Evolutionary conservation across 164 flowering plant species (phyloP), one percentile per base, ranked within the genome.

Genomic region (Magnolia kwangsiensis): DNA sequence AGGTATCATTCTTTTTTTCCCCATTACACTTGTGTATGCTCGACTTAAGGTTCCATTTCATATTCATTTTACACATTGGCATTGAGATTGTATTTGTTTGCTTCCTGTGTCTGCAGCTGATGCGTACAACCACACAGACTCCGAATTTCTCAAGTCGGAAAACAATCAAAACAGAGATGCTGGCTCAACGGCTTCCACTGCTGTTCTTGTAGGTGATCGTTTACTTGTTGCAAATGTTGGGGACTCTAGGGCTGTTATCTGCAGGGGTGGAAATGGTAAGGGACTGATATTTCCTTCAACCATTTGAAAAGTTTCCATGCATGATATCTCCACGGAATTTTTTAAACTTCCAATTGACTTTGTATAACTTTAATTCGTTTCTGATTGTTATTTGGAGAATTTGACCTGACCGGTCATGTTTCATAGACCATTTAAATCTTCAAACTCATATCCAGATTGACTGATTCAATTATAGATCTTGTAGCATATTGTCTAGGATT

Each of bases 151-250:
- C 79, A 92, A 94, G 74, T 87, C 93, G 20, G 98, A 96, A 76
- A 91, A 90, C 74, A 91, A 24, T 83, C 96, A 93, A 83, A 90
- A 90, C 73, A 87, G 94, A 71, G 99, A 96, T 86, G 99, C 99
- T 82, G 99, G 99, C 49, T 96, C 99, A 71, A 96, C 98, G 72
- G 99, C 99, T 76, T 96, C 99, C 69, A 96, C 99, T 74, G 99
- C 99, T n/a, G 87, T 96, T 63, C 94, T 96, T 79, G 97, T 96
- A 78, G 99, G 99, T 51, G 95, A 90, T 67, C 95, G 99, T 45
- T 85, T 96, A 80, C 87, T 96, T 78, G 98, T 96, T 78, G 98
- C 98, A 51, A 96, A 96, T 85, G 99, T 96, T 78, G 99, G 99
- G 77, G 99, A 96, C 74, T 96, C 99, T 13, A 85, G 98, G 80